phyloP scores from a whole-genome alignment of 768 basidiomycete genomes.

The Tylopilus sp. region DNA sequence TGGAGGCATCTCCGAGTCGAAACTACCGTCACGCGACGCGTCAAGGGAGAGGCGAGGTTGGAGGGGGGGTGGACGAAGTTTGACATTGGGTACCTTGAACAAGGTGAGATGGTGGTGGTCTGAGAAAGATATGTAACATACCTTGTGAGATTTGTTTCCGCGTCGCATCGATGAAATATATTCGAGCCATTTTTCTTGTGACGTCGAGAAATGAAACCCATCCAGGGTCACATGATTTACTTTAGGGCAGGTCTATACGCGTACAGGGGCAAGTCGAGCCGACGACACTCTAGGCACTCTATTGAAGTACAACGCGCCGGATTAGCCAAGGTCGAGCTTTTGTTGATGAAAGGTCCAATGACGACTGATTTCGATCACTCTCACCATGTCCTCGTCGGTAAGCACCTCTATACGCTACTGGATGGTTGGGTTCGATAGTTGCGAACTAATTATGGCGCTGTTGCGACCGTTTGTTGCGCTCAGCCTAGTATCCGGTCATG shows the following conservation, averaged over 20 bases:
- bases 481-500: too few species aligned
- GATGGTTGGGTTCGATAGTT: too few species aligned
- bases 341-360: too few species aligned
- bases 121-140: conserved; percentile 12
- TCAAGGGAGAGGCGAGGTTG: conserved; percentile 18
- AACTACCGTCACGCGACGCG: conserved; percentile 37
- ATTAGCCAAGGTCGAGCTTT: too few species aligned
- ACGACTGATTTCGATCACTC: too few species aligned
- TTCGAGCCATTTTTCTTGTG: not conserved
- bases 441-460: too few species aligned
- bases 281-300: too few species aligned
- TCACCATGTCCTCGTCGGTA: too few species aligned
- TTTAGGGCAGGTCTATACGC: conserved; percentile 28
- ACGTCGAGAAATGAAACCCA: not conserved
- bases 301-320: too few species aligned
- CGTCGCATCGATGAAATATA: conserved; percentile 40
- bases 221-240: conserved; percentile 14
- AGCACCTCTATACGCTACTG: too few species aligned
- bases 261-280: not conserved
- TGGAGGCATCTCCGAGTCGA: conserved; percentile 49
- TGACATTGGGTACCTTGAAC: conserved; percentile 77
- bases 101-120: not conserved
- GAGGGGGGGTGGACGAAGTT: conserved; percentile 62
- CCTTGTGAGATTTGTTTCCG: conserved; percentile 67
- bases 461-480: too few species aligned